Percentiles rank a stretch among this genome's conserved stretches.
phyloP scores from a whole-genome alignment of 345 rosid genomes.

The Ceriops tagal region DNA sequence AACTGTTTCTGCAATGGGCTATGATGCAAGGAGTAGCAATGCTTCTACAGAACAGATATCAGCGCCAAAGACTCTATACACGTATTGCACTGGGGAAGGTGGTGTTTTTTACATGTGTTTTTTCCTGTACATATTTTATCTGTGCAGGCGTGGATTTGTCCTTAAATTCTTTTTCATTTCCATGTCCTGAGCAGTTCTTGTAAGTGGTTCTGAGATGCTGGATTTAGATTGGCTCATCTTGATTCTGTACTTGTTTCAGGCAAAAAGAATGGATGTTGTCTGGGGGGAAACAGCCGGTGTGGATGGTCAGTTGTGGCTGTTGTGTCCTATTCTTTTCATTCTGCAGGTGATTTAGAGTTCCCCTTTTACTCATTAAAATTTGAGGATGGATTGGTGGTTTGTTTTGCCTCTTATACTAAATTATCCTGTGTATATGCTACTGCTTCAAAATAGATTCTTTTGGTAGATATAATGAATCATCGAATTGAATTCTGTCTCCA shows the following conservation, averaged over 20 bases:
- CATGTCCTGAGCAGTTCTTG: background rate
- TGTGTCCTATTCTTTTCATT: conserved; percentile 88
- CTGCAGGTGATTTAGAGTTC: conserved; percentile 61
- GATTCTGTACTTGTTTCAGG: conserved; percentile 40
- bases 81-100: conserved; percentile 99
- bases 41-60: conserved; percentile 98
- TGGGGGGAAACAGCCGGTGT: conserved; percentile 99
- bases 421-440: background rate
- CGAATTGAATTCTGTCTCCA: background rate
- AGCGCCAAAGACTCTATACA: conserved; percentile 97
- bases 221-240: conserved; percentile 7
- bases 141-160: background rate
- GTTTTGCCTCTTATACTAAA: background rate
- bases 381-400: background rate
- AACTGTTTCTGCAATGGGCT: conserved; percentile 98
- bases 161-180: too few species aligned
- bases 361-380: background rate
- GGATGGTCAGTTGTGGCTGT: conserved; percentile 86
- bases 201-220: conserved; percentile 5
- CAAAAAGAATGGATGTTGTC: conserved; percentile 99
- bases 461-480: too few species aligned
- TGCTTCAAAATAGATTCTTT: too few species aligned
- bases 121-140: conserved; percentile 6
- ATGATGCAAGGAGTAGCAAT: conserved; percentile 99
- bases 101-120: background rate